A percentile compares a stretch with the other conserved stretches of the same genome.
Evolutionary conservation across 345 rosid genomes (phyloP).

Genomic region (Arabis alpina): DNA sequence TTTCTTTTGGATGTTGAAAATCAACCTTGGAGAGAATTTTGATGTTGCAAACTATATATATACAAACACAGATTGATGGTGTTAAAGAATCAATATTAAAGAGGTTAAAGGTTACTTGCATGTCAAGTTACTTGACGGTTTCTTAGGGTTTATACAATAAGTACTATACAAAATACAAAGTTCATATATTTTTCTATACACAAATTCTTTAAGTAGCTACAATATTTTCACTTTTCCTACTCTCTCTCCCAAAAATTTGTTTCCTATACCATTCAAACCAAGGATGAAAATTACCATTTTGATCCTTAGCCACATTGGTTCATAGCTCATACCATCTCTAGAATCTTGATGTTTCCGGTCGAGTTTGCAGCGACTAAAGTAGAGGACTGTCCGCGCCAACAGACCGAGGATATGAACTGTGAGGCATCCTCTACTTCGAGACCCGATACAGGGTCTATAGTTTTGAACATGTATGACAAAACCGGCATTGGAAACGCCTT

Average conservation of each 20-base stretch:
- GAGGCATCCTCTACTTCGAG: constrained; percentile 64
- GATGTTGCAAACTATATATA: not conserved
- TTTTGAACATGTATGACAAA: constrained; percentile 73
- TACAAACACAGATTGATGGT: constrained; percentile 3
- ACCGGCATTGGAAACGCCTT: constrained; percentile 99
- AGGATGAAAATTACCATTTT: not conserved
- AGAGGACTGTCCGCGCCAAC: constrained; percentile 87
- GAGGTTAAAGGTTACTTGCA: constrained; percentile 25
- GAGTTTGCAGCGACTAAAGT: constrained; percentile 89
- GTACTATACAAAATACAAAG: constrained; percentile 22
- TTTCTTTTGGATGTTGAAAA: not conserved
- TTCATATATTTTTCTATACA: constrained; percentile 21
- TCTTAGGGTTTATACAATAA: constrained; percentile 20
- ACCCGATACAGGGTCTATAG: constrained; percentile 60
- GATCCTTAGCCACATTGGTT: not conserved
- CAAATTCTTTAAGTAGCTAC: constrained; percentile 31
- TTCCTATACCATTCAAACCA: constrained; percentile 19
- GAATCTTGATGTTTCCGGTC: constrained; percentile 80
- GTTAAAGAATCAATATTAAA: not conserved
- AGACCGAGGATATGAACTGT: constrained; percentile 84
- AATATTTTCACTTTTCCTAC: constrained; percentile 14
- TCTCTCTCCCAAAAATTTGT: constrained; percentile 34
- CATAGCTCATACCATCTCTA: constrained; percentile 75
- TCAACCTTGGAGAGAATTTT: not conserved
- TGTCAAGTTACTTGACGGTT: not conserved